Conservation (phyloP, 1,139 yeast species). For the Geotrichum candidum region DNA sequence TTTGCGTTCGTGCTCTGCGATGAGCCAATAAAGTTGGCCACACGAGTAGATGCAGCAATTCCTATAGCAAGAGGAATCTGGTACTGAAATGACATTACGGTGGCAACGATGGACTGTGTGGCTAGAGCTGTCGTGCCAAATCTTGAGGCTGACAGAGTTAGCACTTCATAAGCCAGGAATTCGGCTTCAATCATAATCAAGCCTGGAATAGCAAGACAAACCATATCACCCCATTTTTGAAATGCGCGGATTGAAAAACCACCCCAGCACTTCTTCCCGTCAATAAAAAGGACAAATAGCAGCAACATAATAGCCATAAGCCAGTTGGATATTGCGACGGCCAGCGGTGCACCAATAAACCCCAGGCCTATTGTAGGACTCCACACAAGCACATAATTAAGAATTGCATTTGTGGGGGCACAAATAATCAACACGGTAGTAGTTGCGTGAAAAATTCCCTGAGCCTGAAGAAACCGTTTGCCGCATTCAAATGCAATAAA, state of each 20-base stretch:
- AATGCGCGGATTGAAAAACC: slow-evolving; percentile 49
- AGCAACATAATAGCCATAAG: slow-evolving; percentile 48
- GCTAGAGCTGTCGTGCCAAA: slow-evolving; percentile 81
- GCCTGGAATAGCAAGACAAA: slow-evolving; percentile 68
- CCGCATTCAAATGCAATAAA: slow-evolving; percentile 75
- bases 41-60: slow-evolving; percentile 79
- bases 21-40: slow-evolving; percentile 85
- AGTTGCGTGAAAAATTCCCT: slow-evolving; percentile 86
- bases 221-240: slow-evolving; percentile 56
- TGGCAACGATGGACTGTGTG: slow-evolving; percentile 81
- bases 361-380: slow-evolving; percentile 54
- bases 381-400: slow-evolving; percentile 76
- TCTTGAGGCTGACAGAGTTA: slow-evolving; percentile 65
- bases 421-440: slow-evolving; percentile 67
- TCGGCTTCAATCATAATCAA: slow-evolving; percentile 80
- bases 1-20: slow-evolving; percentile 58
- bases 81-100: slow-evolving; percentile 71
- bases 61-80: slow-evolving; percentile 88
- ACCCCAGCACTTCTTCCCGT: slow-evolving; percentile 69
- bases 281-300: slow-evolving; percentile 46
- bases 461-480: slow-evolving; percentile 78
- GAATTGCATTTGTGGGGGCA: slow-evolving; percentile 67
- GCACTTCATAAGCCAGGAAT: slow-evolving; percentile 72
- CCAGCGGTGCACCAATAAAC: slow-evolving; percentile 59
- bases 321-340: slow-evolving; percentile 61